A percentile compares a stretch with the other conserved stretches of the same genome.
Conservation (phyloP, 2,329 filamentous ascomycete genomes). For the Ceratocystis colombiana region DNA sequence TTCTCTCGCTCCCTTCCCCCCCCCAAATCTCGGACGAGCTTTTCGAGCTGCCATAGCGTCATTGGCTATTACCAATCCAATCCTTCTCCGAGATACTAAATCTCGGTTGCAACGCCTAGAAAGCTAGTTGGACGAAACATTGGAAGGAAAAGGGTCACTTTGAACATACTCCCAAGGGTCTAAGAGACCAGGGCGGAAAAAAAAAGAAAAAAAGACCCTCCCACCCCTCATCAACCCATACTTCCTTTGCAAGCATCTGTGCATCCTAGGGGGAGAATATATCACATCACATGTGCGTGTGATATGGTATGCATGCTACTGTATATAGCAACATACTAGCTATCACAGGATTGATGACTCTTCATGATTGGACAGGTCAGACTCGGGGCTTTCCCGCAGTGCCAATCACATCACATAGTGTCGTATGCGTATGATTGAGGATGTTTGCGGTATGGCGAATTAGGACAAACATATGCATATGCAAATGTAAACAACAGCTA, state of each 20-base stretch:
- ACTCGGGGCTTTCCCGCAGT: not conserved
- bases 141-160: not conserved
- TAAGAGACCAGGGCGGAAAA: not conserved
- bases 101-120: constrained; percentile 6
- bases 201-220: not conserved
- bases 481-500: no score
- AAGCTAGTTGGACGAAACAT: not conserved
- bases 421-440: not conserved
- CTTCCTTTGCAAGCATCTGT: no score
- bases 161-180: not conserved
- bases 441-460: no score
- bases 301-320: no score
- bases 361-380: not conserved
- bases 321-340: no score
- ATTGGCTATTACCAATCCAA: not conserved
- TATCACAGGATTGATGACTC: not conserved
- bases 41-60: not conserved
- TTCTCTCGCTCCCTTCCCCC: no score
- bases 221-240: no score
- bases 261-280: no score
- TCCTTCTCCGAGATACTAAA: constrained; percentile 7
- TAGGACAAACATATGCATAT: not conserved
- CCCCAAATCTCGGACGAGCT: not conserved
- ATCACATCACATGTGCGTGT: no score
- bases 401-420: constrained; percentile 1